A percentile compares a stretch with the other conserved stretches of the same genome.
These are phyloP conservation scores for Quercus parvula DNA, from an alignment of 306 rosid species.

Conservation along the genomic window DNA sequence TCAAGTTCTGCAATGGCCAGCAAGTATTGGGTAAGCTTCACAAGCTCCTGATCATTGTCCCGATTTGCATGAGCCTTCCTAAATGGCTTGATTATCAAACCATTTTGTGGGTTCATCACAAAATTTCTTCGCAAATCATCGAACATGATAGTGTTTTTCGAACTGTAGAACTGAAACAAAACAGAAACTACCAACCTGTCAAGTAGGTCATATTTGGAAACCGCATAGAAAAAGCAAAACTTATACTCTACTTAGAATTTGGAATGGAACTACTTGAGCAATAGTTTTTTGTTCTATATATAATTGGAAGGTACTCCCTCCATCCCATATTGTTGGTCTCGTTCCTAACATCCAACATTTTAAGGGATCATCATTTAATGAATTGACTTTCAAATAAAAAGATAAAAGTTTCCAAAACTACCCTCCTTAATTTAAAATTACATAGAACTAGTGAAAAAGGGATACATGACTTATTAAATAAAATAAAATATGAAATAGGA, in stretches of 20 bases:
- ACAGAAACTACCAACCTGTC: slow-evolving; percentile 19
- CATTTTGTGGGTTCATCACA: slow-evolving; percentile 97
- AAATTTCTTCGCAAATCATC: slow-evolving; percentile 91
- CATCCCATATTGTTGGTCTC: too few species aligned
- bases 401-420: too few species aligned
- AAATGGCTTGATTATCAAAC: slow-evolving; percentile 87
- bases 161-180: slow-evolving; percentile 66
- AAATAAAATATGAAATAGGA: too few species aligned
- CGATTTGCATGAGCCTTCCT: slow-evolving; percentile 94
- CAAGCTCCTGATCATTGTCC: slow-evolving; percentile 76
- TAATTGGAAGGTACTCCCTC: background rate
- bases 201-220: background rate
- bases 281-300: background rate
- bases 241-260: background rate
- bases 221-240: background rate
- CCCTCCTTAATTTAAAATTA: too few species aligned
- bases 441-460: too few species aligned
- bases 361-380: too few species aligned
- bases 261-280: background rate
- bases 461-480: too few species aligned
- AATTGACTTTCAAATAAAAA: too few species aligned
- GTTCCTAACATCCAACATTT: too few species aligned
- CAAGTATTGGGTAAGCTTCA: slow-evolving; percentile 83
- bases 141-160: slow-evolving; percentile 84
- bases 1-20: slow-evolving; percentile 90